phyloP scores from a whole-genome alignment of 495 filamentous ascomycete genomes.

The Xylaria nigripes region DNA sequence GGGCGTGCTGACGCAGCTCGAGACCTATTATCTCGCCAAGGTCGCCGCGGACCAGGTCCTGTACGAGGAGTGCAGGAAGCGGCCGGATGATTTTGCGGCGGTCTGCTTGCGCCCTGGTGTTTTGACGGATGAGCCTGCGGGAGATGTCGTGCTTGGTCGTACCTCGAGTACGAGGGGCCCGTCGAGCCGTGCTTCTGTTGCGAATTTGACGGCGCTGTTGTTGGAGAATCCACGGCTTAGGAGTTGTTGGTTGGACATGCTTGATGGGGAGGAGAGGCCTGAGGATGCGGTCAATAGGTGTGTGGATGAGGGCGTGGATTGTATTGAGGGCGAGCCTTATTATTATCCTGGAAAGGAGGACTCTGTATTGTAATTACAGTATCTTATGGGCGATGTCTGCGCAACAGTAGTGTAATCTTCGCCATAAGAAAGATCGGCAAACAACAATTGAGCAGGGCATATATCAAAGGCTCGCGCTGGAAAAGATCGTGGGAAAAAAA shows the following conservation, averaged over 20 bases:
- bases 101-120: constrained; percentile 62
- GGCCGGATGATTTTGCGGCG: constrained; percentile 43
- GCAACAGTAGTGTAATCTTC: too few species aligned
- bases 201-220: constrained; percentile 56
- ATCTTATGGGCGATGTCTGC: neutral
- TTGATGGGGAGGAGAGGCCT: constrained; percentile 49
- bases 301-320: constrained; percentile 53
- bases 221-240: constrained; percentile 47
- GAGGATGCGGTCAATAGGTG: constrained; percentile 58
- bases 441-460: too few species aligned
- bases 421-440: too few species aligned
- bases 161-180: constrained; percentile 42
- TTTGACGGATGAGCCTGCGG: constrained; percentile 52
- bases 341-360: constrained; percentile 5
- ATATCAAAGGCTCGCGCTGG: too few species aligned
- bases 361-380: too few species aligned
- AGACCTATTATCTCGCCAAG: constrained; percentile 67
- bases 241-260: constrained; percentile 39
- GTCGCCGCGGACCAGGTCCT: constrained; percentile 66
- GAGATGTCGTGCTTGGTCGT: constrained; percentile 59
- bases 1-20: constrained; percentile 46
- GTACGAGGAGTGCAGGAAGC: constrained; percentile 43
- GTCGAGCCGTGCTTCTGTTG: constrained; percentile 61
- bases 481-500: too few species aligned
- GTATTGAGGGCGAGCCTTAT: constrained; percentile 52